Percentiles rank a stretch among this genome's conserved stretches.
These are phyloP conservation scores for Tritrichomonas musculus DNA, from an alignment of 208 protist genomes.

Conservation along the genomic window DNA sequence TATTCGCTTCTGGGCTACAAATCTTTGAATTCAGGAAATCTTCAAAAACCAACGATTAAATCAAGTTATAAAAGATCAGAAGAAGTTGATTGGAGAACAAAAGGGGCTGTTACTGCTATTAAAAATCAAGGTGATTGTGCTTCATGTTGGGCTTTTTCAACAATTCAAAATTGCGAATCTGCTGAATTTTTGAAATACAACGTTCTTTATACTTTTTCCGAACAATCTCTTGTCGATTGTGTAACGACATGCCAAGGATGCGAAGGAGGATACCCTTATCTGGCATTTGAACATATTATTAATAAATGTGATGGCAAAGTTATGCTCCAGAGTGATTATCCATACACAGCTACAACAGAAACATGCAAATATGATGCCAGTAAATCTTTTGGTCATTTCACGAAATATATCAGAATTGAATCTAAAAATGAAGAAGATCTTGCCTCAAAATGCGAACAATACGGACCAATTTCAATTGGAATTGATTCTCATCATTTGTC, in stretches of 20 bases:
- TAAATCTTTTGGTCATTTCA: not conserved
- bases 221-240: slow-evolving; percentile 43
- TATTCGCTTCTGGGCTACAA: not conserved
- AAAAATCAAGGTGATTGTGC: slow-evolving; percentile 62
- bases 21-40: no score
- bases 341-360: not conserved
- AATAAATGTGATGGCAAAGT: not conserved
- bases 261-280: slow-evolving; percentile 34
- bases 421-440: slow-evolving; percentile 41
- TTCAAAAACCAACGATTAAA: slow-evolving; percentile 2
- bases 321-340: not conserved
- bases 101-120: slow-evolving; percentile 51
- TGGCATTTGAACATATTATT: slow-evolving; percentile 33
- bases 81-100: slow-evolving; percentile 55
- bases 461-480: slow-evolving; percentile 41
- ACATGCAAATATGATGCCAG: not conserved
- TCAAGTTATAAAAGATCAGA: not conserved
- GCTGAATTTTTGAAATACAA: no score
- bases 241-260: slow-evolving; percentile 35
- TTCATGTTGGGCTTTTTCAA: slow-evolving; percentile 55
- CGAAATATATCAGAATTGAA: not conserved
- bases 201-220: no score
- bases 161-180: no score
- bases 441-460: not conserved
- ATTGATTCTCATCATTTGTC: slow-evolving; percentile 40